These are phyloP conservation scores for Passiflora organensis DNA, from an alignment of 345 rosid genomes.

Conservation along the genomic window DNA sequence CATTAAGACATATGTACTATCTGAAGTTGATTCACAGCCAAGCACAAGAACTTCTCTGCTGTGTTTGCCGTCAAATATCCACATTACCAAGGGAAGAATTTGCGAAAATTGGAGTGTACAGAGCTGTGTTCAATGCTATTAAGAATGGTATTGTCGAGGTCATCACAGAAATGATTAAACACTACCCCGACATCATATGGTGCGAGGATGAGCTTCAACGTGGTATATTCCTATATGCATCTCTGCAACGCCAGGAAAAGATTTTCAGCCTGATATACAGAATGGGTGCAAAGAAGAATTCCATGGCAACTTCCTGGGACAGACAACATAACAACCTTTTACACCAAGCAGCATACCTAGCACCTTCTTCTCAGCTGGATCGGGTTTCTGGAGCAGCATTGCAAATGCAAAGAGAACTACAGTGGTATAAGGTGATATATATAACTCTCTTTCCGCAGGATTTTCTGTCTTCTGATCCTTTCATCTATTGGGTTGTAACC, in stretches of 20 bases:
- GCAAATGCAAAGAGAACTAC: constrained; percentile 78
- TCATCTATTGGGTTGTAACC: no score
- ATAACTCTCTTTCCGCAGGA: neutral
- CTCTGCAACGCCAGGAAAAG: constrained; percentile 61
- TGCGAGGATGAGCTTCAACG: constrained; percentile 33
- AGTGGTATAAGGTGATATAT: constrained; percentile 62
- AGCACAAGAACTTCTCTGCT: constrained; percentile 41
- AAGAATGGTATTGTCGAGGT: constrained; percentile 60
- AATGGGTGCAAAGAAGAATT: constrained; percentile 57
- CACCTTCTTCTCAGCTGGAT: constrained; percentile 56
- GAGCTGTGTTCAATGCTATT: constrained; percentile 48
- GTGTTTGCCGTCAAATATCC: constrained; percentile 49
- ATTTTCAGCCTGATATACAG: constrained; percentile 59
- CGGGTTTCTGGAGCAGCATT: constrained; percentile 65
- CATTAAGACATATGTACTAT: constrained; percentile 35
- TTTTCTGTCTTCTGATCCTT: no score
- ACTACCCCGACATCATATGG: constrained; percentile 58
- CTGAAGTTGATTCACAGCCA: constrained; percentile 46
- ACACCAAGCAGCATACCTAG: constrained; percentile 58
- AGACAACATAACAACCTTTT: constrained; percentile 43
- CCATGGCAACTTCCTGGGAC: constrained; percentile 31
- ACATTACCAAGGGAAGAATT: constrained; percentile 23
- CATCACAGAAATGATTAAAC: constrained; percentile 42
- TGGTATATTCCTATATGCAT: constrained; percentile 51
- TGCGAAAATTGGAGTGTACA: constrained; percentile 28